Evolutionary conservation across 2,329 filamentous ascomycete genomes (phyloP), one percentile per base, ranked within the genome.

Genomic region (Coniella vitis): DNA sequence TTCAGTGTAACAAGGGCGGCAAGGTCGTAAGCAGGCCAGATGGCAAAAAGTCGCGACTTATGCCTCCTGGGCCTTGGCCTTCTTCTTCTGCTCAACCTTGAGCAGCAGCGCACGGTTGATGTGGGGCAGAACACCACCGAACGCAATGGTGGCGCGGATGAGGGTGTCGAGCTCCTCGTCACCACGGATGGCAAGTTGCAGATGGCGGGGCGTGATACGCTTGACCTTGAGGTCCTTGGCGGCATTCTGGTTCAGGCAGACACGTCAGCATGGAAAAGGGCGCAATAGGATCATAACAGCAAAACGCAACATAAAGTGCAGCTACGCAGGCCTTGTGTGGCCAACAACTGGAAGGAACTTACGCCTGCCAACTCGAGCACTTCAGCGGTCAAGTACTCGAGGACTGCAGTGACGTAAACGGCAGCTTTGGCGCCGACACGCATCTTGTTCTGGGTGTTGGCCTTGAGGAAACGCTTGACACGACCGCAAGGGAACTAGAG

Each of bases 221-320:
- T 97, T 98, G 74, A 97, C 93, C 74, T 97, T 98, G 66, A 97
- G 86, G 70, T 98, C 93, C 79, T 97, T 97, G 70, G 93, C 93
- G 47, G 93, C 93, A 69, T 98, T 98, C 81, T 85, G 32, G 13
- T 17, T 34, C 35, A 5, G 35, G 36, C 51, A 35, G 57, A 41
- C 19, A 14, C 25, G 34, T 52, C 20, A 52, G 32, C 16, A 41
- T 17, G 2, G 3, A 4, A n/a, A 8, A 16, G 1, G 3, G 29
- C 46, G 46, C 46, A 49, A 16, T 38, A 45, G 14, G 32, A 29
- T 13, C 16, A 32, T 9, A 25, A 31, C 10, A 8, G 17, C 38
- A 3, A 31, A 21, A 13, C 12, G 22, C n/a, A 3, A 41, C 21
- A 8, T 7, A 25, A 10, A n/a, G n/a, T n/a, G n/a, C n/a, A n/a